phyloP scores from a whole-genome alignment of 306 rosid species.

The Rubus parviflorus region DNA sequence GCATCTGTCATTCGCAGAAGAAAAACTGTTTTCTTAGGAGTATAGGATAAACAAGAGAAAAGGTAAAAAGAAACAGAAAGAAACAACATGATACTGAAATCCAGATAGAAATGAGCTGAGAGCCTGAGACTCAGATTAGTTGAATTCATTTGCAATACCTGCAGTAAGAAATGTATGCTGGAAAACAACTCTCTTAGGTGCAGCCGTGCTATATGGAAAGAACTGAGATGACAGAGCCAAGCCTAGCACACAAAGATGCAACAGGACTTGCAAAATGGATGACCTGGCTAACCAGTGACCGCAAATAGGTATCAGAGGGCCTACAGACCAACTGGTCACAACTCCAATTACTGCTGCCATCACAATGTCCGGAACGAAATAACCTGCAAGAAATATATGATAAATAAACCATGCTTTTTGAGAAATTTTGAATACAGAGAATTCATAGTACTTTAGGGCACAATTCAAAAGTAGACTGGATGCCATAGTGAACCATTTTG shows the following conservation, averaged over 20 bases:
- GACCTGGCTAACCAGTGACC: slow-evolving; percentile 81
- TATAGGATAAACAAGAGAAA: slow-evolving; percentile 10
- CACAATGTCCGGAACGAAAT: slow-evolving; percentile 68
- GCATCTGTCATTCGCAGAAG: slow-evolving; percentile 54
- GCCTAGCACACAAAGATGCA: slow-evolving; percentile 69
- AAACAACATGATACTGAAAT: background rate
- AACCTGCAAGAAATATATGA: slow-evolving; percentile 49
- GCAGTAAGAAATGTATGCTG: slow-evolving; percentile 69
- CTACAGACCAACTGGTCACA: slow-evolving; percentile 74
- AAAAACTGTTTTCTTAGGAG: background rate
- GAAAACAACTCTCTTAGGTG: slow-evolving; percentile 87
- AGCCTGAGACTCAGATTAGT: background rate
- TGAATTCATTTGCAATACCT: slow-evolving; percentile 51
- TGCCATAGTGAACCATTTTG: background rate
- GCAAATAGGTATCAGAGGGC: slow-evolving; percentile 82
- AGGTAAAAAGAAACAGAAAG: background rate
- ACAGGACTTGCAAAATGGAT: slow-evolving; percentile 69
- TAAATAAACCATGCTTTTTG: slow-evolving; percentile 19
- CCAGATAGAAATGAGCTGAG: background rate
- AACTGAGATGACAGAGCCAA: slow-evolving; percentile 87
- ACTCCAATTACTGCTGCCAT: slow-evolving; percentile 76
- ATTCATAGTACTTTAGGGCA: background rate
- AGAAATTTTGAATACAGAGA: background rate
- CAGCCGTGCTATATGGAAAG: slow-evolving; percentile 79
- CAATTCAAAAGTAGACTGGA: background rate